Conservation (phyloP, 2,329 filamentous ascomycete genomes). For the Aspergillus brasiliensis region DNA sequence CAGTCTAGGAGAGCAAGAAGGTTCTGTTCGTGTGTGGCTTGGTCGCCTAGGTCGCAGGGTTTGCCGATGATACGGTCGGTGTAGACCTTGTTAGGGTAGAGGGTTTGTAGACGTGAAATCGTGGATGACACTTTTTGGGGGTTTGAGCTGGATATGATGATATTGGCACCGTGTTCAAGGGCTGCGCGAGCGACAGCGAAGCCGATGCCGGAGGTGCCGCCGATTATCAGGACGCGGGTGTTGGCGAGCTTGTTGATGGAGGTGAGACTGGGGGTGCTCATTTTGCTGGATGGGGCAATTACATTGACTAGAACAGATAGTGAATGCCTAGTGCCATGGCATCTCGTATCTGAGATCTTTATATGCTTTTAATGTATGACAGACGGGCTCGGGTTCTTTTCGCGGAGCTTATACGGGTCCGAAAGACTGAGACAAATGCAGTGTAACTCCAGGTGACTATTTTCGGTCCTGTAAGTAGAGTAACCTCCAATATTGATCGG, state of each 20-base stretch:
- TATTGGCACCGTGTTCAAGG: slow-evolving; percentile 51
- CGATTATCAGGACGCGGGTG: slow-evolving; percentile 53
- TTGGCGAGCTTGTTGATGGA: slow-evolving; percentile 49
- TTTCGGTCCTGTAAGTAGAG: too few species aligned
- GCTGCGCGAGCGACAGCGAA: slow-evolving; percentile 54
- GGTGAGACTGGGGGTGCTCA: slow-evolving; percentile 12
- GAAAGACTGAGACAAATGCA: too few species aligned
- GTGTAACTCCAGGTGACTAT: too few species aligned
- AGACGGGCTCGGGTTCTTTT: too few species aligned
- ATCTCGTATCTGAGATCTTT: too few species aligned
- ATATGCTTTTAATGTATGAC: too few species aligned
- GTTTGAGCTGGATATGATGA: slow-evolving; percentile 53
- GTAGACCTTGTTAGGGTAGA: slow-evolving; percentile 44
- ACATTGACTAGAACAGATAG: too few species aligned
- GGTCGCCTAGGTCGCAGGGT: slow-evolving; percentile 47
- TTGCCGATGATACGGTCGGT: slow-evolving; percentile 42
- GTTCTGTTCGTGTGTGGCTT: slow-evolving; percentile 46
- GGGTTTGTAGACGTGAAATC: slow-evolving; percentile 40
- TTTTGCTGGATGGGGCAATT: neutral
- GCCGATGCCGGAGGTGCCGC: slow-evolving; percentile 57
- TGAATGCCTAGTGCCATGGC: too few species aligned
- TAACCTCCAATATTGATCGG: too few species aligned
- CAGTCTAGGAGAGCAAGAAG: slow-evolving; percentile 47
- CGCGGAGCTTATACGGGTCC: too few species aligned
- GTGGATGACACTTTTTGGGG: slow-evolving; percentile 42